phyloP scores from a whole-genome alignment of 2,329 filamentous ascomycete species.

The Paraphoma sp. region DNA sequence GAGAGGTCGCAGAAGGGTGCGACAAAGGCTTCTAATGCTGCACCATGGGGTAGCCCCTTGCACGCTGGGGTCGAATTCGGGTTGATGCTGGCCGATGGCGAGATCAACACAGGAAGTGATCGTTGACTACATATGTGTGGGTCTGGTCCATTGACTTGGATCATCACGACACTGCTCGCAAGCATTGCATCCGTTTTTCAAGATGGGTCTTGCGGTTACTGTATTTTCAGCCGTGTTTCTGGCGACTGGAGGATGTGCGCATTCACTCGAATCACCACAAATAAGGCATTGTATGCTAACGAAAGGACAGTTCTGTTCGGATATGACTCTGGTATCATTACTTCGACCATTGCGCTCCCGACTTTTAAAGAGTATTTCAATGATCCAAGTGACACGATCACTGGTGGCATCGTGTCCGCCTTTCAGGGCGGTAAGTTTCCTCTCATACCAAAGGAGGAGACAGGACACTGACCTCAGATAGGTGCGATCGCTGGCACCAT shows the following conservation, averaged over 20 bases:
- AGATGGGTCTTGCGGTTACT: slow-evolving; percentile 23
- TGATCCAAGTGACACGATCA: slow-evolving; percentile 26
- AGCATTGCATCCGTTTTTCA: background rate
- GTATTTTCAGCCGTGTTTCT: slow-evolving; percentile 26
- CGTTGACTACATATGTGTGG: background rate
- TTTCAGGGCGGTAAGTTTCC: slow-evolving; percentile 38
- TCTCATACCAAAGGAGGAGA: no score
- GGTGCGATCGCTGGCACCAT: slow-evolving; percentile 27
- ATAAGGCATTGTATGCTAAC: background rate
- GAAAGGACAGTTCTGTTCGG: slow-evolving; percentile 31
- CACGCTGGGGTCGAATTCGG: background rate
- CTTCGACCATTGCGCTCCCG: slow-evolving; percentile 36
- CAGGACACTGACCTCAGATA: no score
- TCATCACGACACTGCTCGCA: background rate
- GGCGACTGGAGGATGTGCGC: slow-evolving; percentile 17
- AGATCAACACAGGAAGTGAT: no score
- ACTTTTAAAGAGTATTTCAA: slow-evolving; percentile 39
- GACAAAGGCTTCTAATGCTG: no score
- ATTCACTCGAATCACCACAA: background rate
- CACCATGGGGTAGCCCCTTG: no score
- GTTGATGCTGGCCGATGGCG: background rate
- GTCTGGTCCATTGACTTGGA: background rate
- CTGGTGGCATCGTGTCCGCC: slow-evolving; percentile 46
- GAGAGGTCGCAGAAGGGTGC: no score
- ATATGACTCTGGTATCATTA: slow-evolving; percentile 44